These are phyloP conservation scores for Sporothrix humicola DNA, from an alignment of 2,329 filamentous ascomycete genomes.

Conservation along the genomic window DNA sequence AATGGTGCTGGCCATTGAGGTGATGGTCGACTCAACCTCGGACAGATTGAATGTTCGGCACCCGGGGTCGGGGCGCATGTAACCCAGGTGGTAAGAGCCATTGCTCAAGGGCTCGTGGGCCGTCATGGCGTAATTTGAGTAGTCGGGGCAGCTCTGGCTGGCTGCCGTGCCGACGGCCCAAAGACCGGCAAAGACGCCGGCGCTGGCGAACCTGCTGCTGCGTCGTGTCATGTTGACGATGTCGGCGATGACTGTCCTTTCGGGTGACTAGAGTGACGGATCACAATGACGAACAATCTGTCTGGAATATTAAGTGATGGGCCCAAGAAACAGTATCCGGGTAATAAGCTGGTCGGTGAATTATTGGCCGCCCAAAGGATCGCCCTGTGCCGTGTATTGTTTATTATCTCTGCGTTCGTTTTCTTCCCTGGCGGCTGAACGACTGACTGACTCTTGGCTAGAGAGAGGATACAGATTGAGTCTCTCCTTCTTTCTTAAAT, in stretches of 20 bases:
- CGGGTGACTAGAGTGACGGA: too few species aligned
- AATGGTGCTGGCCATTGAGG: slow-evolving; percentile 70
- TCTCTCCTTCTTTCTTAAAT: neutral
- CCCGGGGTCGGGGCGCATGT: slow-evolving; percentile 73
- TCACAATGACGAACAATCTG: neutral
- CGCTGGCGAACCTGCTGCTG: neutral
- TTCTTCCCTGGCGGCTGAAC: neutral
- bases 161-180: neutral
- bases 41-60: slow-evolving; percentile 84
- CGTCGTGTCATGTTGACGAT: neutral
- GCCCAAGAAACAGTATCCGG: neutral
- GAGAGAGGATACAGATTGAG: neutral
- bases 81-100: slow-evolving; percentile 78
- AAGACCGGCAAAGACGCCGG: slow-evolving; percentile 28
- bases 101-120: slow-evolving; percentile 73
- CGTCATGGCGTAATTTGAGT: slow-evolving; percentile 62
- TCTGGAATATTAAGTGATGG: neutral
- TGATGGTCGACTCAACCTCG: slow-evolving; percentile 76
- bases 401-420: neutral
- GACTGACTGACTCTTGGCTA: neutral
- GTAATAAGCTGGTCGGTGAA: neutral
- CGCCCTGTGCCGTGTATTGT: slow-evolving; percentile 1
- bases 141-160: slow-evolving; percentile 63
- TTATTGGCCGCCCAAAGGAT: neutral
- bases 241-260: neutral